Base-by-base conservation (phyloP, 148 eudicot species). In the Amaranthus cruentus region DNA sequence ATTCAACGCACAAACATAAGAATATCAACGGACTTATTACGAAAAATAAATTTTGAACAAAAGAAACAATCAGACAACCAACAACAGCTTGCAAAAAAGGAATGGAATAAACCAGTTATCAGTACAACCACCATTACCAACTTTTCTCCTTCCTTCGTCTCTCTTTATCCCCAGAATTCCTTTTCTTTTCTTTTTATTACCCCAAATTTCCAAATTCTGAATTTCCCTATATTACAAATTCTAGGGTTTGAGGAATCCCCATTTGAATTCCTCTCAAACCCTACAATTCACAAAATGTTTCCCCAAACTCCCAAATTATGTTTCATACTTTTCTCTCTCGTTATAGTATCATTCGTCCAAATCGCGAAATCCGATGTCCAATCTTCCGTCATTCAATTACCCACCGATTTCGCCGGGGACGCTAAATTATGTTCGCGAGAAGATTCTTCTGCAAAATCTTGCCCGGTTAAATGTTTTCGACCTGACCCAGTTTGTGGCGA, bases 401-500 rank as follows among this genome's bases (percentile, higher is more conserved):
- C 95, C 9, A 61, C 75, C 71, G 87, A 74, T 12, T 79, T 56
- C 28, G 72, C 54, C 1, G 15, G n/a, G 1, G 43, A 47, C 59
- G 55, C 10, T 5, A 67, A 77, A 11, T 51, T 68, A 70, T 87
- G 83, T 70, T 80, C 68, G 56, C 11, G 44, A 1, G 56, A 67
- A 50, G 70, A 81, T 7, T 42, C 38, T 44, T 69, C 18, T 4
- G 47, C 8, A 43, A 76, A n/a, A 59, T 76, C 84, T 1, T 94
- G 97, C 75, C 97, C 97, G 13, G 87, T 91, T 4, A 91, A 84
- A 46, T 94, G 98, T 74, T 94, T 89, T 73, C 80, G 91, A 53
- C 76, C 96, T 63, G 93, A 91, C 76, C 97, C 98, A 21, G 97
- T 94, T 7, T 94, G 98, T 72, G 98, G 96, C 44, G 90, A 74